phyloP scores from a whole-genome alignment of 768 basidiomycete species.

The Pholiota molesta region DNA sequence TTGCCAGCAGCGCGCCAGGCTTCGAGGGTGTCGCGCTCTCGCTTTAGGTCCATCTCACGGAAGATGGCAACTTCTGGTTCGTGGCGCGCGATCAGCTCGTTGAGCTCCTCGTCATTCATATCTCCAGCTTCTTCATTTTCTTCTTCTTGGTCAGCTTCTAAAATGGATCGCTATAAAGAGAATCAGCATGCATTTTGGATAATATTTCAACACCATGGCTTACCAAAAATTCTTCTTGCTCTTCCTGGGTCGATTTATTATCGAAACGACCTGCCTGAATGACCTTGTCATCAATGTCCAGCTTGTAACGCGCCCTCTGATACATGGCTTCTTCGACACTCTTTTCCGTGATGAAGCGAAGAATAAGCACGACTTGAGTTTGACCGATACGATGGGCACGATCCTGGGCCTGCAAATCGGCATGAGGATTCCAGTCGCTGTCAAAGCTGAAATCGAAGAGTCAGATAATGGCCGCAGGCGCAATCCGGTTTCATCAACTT shows the following conservation, averaged over 20 bases:
- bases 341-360: constrained; percentile 97
- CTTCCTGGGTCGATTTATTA: constrained; percentile 97
- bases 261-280: constrained; percentile 99
- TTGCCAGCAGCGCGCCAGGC: constrained; percentile 75
- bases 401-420: constrained; percentile 99
- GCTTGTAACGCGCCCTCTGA: constrained; percentile 91
- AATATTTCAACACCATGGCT: constrained; percentile 28
- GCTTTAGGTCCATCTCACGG: constrained; percentile 79
- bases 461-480: neutral
- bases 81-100: constrained; percentile 85
- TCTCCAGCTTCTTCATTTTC: constrained; percentile 90
- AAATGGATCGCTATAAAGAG: constrained; percentile 72
- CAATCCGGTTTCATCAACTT: constrained; percentile 28
- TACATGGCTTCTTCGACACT: constrained; percentile 99
- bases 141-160: constrained; percentile 89
- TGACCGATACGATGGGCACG: constrained; percentile 99
- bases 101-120: constrained; percentile 94
- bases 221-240: constrained; percentile 94
- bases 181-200: neutral
- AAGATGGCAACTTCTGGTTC: constrained; percentile 81
- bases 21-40: constrained; percentile 67
- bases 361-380: constrained; percentile 95
- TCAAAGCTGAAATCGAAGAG: constrained; percentile 56
- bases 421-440: constrained; percentile 95
- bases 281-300: constrained; percentile 99